Conservation (phyloP, 1,139 yeast genomes). For the Hyphopichia burtonii region DNA sequence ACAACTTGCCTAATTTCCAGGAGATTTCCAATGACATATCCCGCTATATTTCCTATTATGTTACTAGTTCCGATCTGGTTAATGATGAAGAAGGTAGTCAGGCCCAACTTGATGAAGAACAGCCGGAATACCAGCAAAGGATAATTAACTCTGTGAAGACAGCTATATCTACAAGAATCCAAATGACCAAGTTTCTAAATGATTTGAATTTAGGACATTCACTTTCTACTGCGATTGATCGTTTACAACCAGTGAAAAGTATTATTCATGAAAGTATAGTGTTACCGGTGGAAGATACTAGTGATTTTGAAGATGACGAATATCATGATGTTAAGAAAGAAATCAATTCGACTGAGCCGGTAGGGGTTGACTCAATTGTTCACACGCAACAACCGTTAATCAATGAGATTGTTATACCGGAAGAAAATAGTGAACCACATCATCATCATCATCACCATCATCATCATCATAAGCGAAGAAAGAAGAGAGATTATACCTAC, state of each 20-base stretch:
- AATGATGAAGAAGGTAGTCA: constrained; percentile 2
- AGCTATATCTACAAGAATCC: constrained; percentile 42
- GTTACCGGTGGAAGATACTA: constrained; percentile 48
- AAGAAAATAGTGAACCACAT: constrained; percentile 13
- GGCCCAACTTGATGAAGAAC: constrained; percentile 3
- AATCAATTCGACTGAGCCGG: constrained; percentile 48
- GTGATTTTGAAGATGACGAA: constrained; percentile 24
- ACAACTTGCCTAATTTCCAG: constrained; percentile 17
- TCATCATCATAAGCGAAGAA: constrained; percentile 5
- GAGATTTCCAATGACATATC: constrained; percentile 31
- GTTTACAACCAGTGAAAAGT: constrained; percentile 56
- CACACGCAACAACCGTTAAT: constrained; percentile 49
- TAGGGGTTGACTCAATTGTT: constrained; percentile 51
- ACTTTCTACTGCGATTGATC: constrained; percentile 51
- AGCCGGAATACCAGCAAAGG: constrained; percentile 8
- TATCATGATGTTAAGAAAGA: constrained; percentile 14
- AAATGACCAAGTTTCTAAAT: constrained; percentile 47
- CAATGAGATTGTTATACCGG: constrained; percentile 52
- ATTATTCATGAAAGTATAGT: constrained; percentile 49
- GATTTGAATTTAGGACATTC: constrained; percentile 55
- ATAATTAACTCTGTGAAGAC: constrained; percentile 34
- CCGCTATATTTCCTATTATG: constrained; percentile 27
- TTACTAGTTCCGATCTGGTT: constrained; percentile 8
- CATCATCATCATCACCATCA: constrained; percentile 2
- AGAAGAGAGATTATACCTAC: constrained; percentile 5